Percentiles rank a stretch among this genome's conserved stretches.
phyloP scores from a whole-genome alignment of 2,329 filamentous ascomycete species.

The Calcarisporium arbuscula region DNA sequence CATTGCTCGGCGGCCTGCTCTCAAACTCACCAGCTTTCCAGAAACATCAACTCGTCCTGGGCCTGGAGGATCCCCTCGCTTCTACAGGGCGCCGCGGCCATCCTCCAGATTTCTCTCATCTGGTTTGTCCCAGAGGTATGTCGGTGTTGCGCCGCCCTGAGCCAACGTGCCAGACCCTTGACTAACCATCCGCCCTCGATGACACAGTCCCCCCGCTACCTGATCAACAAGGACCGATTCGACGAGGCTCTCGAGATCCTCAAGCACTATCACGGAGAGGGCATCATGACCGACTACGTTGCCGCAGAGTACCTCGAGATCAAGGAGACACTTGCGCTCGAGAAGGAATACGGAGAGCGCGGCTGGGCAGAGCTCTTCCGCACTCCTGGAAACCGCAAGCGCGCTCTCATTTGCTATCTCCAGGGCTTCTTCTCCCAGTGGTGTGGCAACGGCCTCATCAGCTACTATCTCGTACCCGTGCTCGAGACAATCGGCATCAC shows the following conservation, averaged over 20 bases:
- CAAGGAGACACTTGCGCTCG: conserved; percentile 5
- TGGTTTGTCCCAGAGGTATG: no score
- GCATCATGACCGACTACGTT: conserved; percentile 6
- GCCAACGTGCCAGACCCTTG: no score
- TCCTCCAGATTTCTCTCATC: conserved; percentile 52
- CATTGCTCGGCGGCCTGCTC: no score
- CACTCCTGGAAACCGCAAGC: conserved; percentile 6
- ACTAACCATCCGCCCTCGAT: no score
- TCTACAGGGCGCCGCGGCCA: conserved; percentile 50
- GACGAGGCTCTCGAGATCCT: no score
- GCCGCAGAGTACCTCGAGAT: conserved; percentile 4
- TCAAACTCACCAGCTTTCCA: no score
- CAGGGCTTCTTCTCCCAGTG: conserved; percentile 7
- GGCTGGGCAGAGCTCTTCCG: conserved; percentile 5
- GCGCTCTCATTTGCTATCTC: conserved; percentile 6
- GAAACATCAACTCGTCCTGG: no score
- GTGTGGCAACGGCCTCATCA: conserved; percentile 6
- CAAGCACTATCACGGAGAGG: no score
- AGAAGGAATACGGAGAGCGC: conserved; percentile 1
- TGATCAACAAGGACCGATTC: no score
- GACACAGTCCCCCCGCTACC: no score
- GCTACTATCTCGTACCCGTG: conserved; percentile 6
- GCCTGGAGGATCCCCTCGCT: no score
- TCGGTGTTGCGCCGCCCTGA: no score
- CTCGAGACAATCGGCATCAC: conserved; percentile 7